phyloP scores from a whole-genome alignment of 148 eudicot species.

The Agrostemma githago region DNA sequence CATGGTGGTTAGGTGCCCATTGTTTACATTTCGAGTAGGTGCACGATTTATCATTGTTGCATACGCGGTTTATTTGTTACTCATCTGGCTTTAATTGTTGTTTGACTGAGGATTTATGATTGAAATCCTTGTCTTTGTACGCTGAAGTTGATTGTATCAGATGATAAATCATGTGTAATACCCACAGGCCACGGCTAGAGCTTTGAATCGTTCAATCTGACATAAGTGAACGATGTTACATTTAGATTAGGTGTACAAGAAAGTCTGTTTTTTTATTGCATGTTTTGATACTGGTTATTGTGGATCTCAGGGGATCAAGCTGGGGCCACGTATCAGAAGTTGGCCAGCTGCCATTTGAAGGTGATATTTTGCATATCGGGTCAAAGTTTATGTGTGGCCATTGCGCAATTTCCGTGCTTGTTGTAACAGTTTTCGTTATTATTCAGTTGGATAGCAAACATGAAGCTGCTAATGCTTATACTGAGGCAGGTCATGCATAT shows the following conservation, averaged over 20 bases:
- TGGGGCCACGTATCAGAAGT: constrained; percentile 47
- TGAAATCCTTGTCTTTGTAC: neutral
- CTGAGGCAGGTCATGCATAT: constrained; percentile 65
- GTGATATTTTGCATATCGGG: constrained; percentile 23
- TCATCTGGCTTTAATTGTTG: too few relatives aligned
- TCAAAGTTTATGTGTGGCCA: neutral
- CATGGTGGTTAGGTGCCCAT: too few relatives aligned
- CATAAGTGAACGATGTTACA: neutral
- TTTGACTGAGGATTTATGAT: neutral
- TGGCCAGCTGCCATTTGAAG: constrained; percentile 55
- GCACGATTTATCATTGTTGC: too few relatives aligned
- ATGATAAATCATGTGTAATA: neutral
- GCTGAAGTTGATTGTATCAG: neutral
- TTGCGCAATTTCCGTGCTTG: neutral
- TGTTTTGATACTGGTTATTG: neutral
- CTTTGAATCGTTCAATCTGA: neutral
- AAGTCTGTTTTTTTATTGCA: neutral
- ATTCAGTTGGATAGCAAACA: constrained; percentile 60
- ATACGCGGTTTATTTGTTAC: neutral
- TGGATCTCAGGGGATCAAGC: constrained; percentile 54
- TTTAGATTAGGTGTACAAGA: neutral
- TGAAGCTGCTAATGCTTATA: constrained; percentile 66
- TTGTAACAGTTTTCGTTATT: neutral
- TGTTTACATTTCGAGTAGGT: too few relatives aligned
- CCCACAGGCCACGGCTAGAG: neutral